Conservation (phyloP, 2,329 filamentous ascomycete species). For the Cadophora gregata region DNA sequence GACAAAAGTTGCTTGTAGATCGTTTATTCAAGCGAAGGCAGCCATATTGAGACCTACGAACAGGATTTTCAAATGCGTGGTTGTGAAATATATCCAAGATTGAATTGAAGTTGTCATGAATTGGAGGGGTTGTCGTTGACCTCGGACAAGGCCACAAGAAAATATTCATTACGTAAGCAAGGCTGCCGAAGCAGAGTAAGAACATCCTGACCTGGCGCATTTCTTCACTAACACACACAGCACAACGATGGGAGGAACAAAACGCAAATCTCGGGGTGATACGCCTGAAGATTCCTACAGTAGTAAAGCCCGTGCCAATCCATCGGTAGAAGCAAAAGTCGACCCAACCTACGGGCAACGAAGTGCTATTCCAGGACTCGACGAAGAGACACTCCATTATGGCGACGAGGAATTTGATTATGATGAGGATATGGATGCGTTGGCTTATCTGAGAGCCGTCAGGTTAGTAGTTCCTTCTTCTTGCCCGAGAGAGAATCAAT, state of each 20-base stretch:
- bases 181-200: background rate
- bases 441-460: constrained; percentile 74
- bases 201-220: background rate
- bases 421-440: constrained; percentile 67
- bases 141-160: constrained; percentile 5
- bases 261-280: constrained; percentile 35
- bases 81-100: background rate
- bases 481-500: constrained; percentile 25
- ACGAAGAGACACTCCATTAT: constrained; percentile 48
- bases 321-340: constrained; percentile 46
- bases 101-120: background rate
- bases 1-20: background rate
- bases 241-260: constrained; percentile 32
- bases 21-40: background rate
- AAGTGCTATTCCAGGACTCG: constrained; percentile 71
- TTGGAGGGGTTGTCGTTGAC: background rate
- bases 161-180: background rate
- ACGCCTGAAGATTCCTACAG: constrained; percentile 30
- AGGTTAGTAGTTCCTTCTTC: constrained; percentile 57
- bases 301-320: constrained; percentile 35
- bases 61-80: background rate
- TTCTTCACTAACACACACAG: background rate
- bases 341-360: constrained; percentile 74
- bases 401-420: constrained; percentile 64
- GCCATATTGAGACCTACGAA: background rate